A percentile compares a stretch with the other conserved stretches of the same genome.
Conservation (phyloP, 1,284 basidiomycete species). For the Phlebopus sp. region DNA sequence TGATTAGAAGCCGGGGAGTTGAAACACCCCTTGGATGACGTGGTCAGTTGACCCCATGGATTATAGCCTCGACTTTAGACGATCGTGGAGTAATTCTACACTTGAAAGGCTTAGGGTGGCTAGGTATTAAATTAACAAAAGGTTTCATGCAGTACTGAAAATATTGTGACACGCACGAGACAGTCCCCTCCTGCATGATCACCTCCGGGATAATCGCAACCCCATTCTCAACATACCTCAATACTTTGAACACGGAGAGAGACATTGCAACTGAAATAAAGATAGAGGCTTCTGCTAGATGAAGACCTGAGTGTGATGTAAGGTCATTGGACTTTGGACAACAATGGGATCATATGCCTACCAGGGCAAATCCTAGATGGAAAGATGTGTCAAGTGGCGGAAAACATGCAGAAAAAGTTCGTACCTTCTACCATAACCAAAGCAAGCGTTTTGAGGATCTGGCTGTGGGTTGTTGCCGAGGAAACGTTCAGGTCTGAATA, state of each 20-base stretch:
- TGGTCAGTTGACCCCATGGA: background rate
- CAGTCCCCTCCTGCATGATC: constrained; percentile 3
- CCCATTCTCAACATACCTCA: constrained; percentile 8
- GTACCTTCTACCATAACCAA: constrained; percentile 19
- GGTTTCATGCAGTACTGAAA: too few relatives aligned
- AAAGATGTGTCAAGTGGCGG: background rate
- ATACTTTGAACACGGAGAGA: constrained; percentile 15
- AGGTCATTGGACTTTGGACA: background rate
- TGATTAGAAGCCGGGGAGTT: too few relatives aligned
- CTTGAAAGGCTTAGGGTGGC: constrained; percentile 16
- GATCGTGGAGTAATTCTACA: constrained; percentile 12
- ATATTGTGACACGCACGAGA: constrained; percentile 3
- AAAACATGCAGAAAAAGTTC: background rate
- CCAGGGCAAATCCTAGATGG: constrained; percentile 12
- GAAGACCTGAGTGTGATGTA: background rate
- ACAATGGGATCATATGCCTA: background rate
- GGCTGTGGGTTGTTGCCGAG: constrained; percentile 8
- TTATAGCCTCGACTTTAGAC: constrained; percentile 1
- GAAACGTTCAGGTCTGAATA: constrained; percentile 20
- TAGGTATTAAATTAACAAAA: background rate
- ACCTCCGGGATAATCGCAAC: constrained; percentile 8
- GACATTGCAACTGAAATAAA: constrained; percentile 18
- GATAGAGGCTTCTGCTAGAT: constrained; percentile 12
- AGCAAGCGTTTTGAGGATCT: constrained; percentile 12
- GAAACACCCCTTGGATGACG: background rate